Percentiles rank a stretch among this genome's conserved stretches.
Evolutionary conservation across 2,329 filamentous ascomycete species (phyloP).

Genomic region (Aureobasidium sp.): DNA sequence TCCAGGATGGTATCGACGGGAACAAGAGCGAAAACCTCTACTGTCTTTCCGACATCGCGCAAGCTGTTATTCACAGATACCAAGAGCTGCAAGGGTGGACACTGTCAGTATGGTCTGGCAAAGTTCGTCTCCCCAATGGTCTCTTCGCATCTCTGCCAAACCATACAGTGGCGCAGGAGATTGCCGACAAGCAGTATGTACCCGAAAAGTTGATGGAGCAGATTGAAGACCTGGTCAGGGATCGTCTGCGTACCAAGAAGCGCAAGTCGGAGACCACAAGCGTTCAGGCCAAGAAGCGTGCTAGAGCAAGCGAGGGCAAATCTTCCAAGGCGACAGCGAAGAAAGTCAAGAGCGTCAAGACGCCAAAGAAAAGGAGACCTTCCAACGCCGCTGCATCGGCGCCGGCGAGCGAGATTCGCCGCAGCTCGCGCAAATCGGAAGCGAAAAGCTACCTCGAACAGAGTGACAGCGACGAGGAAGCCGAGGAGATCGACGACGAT

Average conservation of each 20-base stretch:
- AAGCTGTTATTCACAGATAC: slow-evolving; percentile 73
- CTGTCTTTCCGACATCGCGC: slow-evolving; percentile 77
- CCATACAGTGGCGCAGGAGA: slow-evolving; percentile 71
- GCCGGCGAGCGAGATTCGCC: slow-evolving; percentile 34
- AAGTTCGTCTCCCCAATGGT: slow-evolving; percentile 69
- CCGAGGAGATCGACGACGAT: slow-evolving; percentile 4
- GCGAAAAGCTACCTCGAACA: slow-evolving; percentile 38
- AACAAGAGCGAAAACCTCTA: slow-evolving; percentile 67
- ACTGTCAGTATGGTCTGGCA: slow-evolving; percentile 73
- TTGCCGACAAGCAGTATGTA: slow-evolving; percentile 77
- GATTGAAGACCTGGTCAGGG: slow-evolving; percentile 69
- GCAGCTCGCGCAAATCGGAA: slow-evolving; percentile 33
- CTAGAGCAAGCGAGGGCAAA: slow-evolving; percentile 18
- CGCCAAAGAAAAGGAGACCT: slow-evolving; percentile 30
- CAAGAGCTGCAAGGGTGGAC: slow-evolving; percentile 79
- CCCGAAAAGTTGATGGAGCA: slow-evolving; percentile 61
- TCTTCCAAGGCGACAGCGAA: slow-evolving; percentile 22
- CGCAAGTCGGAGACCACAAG: slow-evolving; percentile 25
- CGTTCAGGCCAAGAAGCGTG: slow-evolving; percentile 22
- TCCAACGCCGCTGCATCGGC: slow-evolving; percentile 23
- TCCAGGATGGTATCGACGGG: slow-evolving; percentile 66
- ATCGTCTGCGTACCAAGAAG: slow-evolving; percentile 53
- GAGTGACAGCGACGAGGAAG: slow-evolving; percentile 26
- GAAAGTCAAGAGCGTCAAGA: slow-evolving; percentile 28
- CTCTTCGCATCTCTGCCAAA: slow-evolving; percentile 68